Evolutionary conservation across 1,284 basidiomycete species (phyloP).

Genomic region (Ustilago curta): DNA sequence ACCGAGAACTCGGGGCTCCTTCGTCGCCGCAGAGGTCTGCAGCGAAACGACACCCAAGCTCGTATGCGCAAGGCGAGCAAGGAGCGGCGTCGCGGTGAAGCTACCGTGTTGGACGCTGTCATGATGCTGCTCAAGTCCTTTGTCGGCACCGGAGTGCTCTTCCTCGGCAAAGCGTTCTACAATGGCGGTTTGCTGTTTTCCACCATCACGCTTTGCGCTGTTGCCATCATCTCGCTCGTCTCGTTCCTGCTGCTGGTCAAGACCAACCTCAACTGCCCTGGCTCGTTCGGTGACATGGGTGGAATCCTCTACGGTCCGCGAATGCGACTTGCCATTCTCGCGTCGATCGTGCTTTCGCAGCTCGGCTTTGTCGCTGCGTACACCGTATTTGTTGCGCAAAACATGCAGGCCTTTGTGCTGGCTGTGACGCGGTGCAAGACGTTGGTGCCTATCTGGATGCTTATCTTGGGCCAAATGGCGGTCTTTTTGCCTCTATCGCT

Average conservation of each 20-base stretch:
- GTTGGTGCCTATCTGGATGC: slow-evolving; percentile 78
- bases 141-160: slow-evolving; percentile 94
- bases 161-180: slow-evolving; percentile 96
- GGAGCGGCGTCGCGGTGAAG: slow-evolving; percentile 61
- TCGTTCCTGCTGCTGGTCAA: slow-evolving; percentile 92
- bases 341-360: slow-evolving; percentile 89
- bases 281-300: slow-evolving; percentile 96
- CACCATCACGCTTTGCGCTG: slow-evolving; percentile 79
- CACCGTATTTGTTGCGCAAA: slow-evolving; percentile 95
- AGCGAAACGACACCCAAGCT: slow-evolving; percentile 41
- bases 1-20: slow-evolving; percentile 60
- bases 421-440: slow-evolving; percentile 84
- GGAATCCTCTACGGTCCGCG: slow-evolving; percentile 89
- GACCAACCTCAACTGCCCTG: slow-evolving; percentile 88
- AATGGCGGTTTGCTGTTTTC: slow-evolving; percentile 97
- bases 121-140: slow-evolving; percentile 80
- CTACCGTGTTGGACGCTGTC: slow-evolving; percentile 65
- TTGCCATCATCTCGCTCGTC: slow-evolving; percentile 89
- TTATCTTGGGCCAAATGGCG: slow-evolving; percentile 85
- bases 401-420: slow-evolving; percentile 82
- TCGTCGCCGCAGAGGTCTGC: slow-evolving; percentile 32
- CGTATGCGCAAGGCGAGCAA: slow-evolving; percentile 57
- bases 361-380: slow-evolving; percentile 88
- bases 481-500: slow-evolving; percentile 75
- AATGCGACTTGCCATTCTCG: slow-evolving; percentile 90